Conservation (phyloP, 169 alveolate genomes). For the Babesia gibsoni region DNA sequence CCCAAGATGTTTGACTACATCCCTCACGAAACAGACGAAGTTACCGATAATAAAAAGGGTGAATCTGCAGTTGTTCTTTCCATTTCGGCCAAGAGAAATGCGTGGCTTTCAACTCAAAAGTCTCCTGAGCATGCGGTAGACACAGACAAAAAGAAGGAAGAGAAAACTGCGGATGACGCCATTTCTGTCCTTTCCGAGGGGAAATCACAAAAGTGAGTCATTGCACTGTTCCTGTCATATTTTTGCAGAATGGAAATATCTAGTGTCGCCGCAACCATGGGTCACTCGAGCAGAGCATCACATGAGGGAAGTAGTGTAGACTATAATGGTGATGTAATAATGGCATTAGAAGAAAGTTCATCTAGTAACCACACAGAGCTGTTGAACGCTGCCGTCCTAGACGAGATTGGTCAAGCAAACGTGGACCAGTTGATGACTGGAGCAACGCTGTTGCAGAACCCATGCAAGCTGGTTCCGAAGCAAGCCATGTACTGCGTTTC, state of each 20-base stretch:
- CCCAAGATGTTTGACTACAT: constrained; percentile 76
- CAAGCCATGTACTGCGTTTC: constrained; percentile 81
- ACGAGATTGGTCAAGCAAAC: constrained; percentile 33
- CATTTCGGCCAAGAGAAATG: constrained; percentile 73
- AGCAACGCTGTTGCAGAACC: constrained; percentile 76
- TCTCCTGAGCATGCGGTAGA: constrained; percentile 44
- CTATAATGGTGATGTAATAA: constrained; percentile 29
- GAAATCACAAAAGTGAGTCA: constrained; percentile 41
- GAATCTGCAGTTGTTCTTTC: constrained; percentile 82
- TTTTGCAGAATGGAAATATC: constrained; percentile 58
- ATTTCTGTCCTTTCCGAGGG: constrained; percentile 72
- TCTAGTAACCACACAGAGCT: constrained; percentile 1
- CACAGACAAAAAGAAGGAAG: constrained; percentile 17
- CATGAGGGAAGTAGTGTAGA: constrained; percentile 65
- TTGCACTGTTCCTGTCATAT: not conserved
- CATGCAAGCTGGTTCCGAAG: constrained; percentile 87
- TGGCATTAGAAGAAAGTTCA: constrained; percentile 45
- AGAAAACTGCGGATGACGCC: constrained; percentile 63
- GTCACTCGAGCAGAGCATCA: constrained; percentile 74
- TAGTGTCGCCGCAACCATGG: constrained; percentile 76
- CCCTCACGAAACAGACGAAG: constrained; percentile 71
- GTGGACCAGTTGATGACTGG: constrained; percentile 23
- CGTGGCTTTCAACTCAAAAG: constrained; percentile 55
- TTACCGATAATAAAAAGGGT: constrained; percentile 75
- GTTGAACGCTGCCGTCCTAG: constrained; percentile 6